Base-by-base conservation (phyloP, 176 grass and related monocot genomes). In the Carex pumila region DNA sequence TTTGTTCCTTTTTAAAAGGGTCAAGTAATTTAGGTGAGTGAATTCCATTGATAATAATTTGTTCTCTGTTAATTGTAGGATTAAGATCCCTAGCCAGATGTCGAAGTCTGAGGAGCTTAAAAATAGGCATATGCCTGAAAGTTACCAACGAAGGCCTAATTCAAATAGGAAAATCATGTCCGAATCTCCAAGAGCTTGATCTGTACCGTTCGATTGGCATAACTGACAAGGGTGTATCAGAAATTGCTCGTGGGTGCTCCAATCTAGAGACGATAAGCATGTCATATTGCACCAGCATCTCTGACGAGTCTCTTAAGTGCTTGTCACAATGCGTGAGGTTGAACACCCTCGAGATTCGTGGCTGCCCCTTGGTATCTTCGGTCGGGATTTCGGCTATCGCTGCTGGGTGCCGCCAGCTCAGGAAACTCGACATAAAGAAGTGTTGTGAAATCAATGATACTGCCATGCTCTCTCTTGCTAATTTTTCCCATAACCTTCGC, bases 361-460 rank as follows among this genome's bases (percentile, higher is more conserved):
- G 92, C 43, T 95, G 89, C 65, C 86, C 72, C 22, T 81, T 17
- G 65, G 70, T 93, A 81, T 89, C 89, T 29, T 95, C 89, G 18
- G 19, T 57, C 32, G 92, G 92, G 52, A 60, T 95, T 53, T 79
- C 91, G 61, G 86, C 85, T 84, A 85, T 93, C 50, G 86, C 91
- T 19, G 52, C 66, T 10, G 86, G 91, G 21, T 95, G 91, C 82
- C 79, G 86, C 56, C 83, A 91, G 80, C 89, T 98, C 82, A 72
- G 85, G 65, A 92, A 91, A 65, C 89, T 98, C 19, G 95, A 98
- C 86, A 83, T 92, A 43, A 98, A 91, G 75, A 95, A 98, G 45
- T 98, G 91, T 88, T 87, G 87, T 79, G 32, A 84, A 13, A 81
- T 95, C 21, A 86, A 90, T 86, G 92, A 98, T 89, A 12, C 89